Conservation (phyloP, 352 stramenopile genomes). For the Peronospora tabacina region DNA sequence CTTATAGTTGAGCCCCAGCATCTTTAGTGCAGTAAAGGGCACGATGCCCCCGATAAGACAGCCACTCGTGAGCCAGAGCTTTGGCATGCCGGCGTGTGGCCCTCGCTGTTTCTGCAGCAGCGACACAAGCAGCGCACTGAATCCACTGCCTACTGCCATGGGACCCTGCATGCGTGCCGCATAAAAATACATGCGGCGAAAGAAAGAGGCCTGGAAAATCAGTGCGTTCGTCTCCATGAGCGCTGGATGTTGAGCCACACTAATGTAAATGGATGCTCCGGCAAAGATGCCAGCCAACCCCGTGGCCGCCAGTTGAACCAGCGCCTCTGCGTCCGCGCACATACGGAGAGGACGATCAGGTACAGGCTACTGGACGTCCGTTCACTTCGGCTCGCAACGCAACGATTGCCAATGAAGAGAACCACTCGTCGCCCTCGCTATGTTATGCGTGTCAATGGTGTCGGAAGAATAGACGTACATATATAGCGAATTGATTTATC, state of each 20-base stretch:
- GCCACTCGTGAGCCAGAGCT: constrained; percentile 51
- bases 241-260: constrained; percentile 60
- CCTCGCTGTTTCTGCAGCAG: constrained; percentile 33
- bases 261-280: constrained; percentile 61
- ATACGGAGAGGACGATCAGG: constrained; percentile 13
- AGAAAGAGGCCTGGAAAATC: constrained; percentile 62
- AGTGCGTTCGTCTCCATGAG: constrained; percentile 50
- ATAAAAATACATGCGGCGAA: constrained; percentile 74
- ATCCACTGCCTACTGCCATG: constrained; percentile 43
- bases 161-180: constrained; percentile 56
- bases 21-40: constrained; percentile 58
- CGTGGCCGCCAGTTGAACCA: constrained; percentile 52
- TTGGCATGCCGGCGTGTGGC: constrained; percentile 26
- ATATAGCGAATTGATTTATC: too few relatives aligned
- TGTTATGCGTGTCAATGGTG: constrained; percentile 2
- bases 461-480: neutral
- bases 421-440: neutral
- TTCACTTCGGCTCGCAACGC: neutral
- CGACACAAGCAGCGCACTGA: constrained; percentile 42
- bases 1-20: constrained; percentile 58
- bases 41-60: constrained; percentile 48
- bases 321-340: constrained; percentile 44
- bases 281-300: constrained; percentile 60
- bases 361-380: neutral
- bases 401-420: constrained; percentile 2